Base-by-base conservation (phyloP, 805 yeast species). In the Saturnispora galanensis region DNA sequence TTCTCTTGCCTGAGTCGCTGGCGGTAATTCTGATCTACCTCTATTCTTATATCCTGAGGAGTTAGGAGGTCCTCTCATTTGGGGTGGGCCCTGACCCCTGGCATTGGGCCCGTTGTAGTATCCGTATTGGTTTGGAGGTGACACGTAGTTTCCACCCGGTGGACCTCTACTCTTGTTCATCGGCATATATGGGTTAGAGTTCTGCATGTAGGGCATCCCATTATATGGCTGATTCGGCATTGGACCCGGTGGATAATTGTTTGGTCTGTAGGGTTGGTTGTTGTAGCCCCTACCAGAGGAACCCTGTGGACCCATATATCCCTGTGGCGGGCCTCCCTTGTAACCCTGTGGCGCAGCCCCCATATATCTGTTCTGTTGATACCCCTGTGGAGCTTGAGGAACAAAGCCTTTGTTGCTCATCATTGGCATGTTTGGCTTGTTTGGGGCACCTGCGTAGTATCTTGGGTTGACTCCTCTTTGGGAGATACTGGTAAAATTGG, bases 401-500 rank as follows among this genome's bases (percentile, higher is more conserved):
- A 39, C 39, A 8, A 17, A 29, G 13, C 36, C 32, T 31, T 42
- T 40, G 3, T 21, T 12, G 28, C 37, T 37, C 21, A 10, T 18
- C 13, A 15, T 10, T 3, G 46, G 47, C 11, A 34, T 26, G 8
- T 30, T 28, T 15, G 43, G 42, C 16, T 38, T 38, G 26, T 31
- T 35, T 10, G 40, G 53, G 21, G 63, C 62, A 31, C 67, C 69
- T 45, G 63, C 56, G 44, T 65, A 69, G 52, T 75, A 78, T 26
- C 66, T 62, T 13, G 83, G 84, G 54, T 83, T 83, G 12, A 77
- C 70, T 26, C 80, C 88, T 57, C 90, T 68, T 61, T 83, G 90
- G 7, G 89, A 81, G 2, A 84, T 84, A 42, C 87, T 79, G 1
- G 93, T 83, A 60, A 84, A 81, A 55, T 80, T 81, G 1, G 90